Conservation (phyloP, 2,329 filamentous ascomycete species). For the Phyllosticta citribraziliensis region DNA sequence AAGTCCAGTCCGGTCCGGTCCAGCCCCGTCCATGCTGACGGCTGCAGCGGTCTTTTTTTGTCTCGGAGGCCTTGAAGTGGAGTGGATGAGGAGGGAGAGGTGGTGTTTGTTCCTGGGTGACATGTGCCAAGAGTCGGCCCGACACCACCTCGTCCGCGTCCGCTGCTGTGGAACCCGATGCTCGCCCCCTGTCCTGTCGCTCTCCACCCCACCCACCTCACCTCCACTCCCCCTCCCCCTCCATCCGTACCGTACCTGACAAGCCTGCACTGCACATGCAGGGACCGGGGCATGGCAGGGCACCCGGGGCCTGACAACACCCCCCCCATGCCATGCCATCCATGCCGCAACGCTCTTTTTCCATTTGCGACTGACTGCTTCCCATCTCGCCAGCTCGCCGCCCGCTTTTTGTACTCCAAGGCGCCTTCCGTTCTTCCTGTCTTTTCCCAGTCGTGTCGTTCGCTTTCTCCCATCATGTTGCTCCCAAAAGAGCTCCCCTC, state of each 20-base stretch:
- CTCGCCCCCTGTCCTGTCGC: background rate
- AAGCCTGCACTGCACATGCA: background rate
- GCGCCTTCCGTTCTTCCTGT: conserved; percentile 1
- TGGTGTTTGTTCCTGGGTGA: too few relatives aligned
- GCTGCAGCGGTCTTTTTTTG: too few relatives aligned
- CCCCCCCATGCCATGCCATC: background rate
- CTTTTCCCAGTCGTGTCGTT: conserved; percentile 3
- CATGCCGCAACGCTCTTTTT: background rate
- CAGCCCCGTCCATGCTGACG: too few relatives aligned
- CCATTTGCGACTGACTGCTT: conserved; percentile 6
- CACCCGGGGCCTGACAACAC: background rate
- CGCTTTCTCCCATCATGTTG: background rate
- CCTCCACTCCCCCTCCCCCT: background rate
- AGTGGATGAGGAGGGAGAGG: too few relatives aligned
- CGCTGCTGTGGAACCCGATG: background rate
- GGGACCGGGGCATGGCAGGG: background rate
- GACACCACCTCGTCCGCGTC: background rate
- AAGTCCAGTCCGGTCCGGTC: too few relatives aligned
- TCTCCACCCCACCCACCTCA: background rate
- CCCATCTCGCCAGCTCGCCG: background rate
- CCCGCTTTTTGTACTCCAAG: conserved; percentile 5
- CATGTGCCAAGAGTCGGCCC: background rate
- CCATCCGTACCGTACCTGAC: background rate
- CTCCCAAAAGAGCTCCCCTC: background rate
- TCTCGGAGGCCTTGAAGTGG: too few relatives aligned